Conservation (phyloP, 2,329 filamentous ascomycete species). For the Hymenoscyphus infarciens region DNA sequence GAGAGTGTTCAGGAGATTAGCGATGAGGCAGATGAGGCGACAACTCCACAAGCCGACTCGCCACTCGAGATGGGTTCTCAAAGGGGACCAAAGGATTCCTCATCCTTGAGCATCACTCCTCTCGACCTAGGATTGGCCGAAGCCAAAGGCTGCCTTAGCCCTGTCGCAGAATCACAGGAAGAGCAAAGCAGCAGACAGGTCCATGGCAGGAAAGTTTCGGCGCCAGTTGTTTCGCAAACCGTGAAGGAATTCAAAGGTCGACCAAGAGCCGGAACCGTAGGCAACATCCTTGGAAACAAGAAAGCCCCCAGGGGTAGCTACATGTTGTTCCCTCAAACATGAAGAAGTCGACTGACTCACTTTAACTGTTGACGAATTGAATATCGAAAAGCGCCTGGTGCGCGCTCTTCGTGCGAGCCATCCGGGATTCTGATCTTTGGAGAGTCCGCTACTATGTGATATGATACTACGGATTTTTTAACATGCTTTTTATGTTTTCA, state of each 20-base stretch:
- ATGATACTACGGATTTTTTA: constrained; percentile 22
- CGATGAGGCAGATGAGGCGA: not conserved
- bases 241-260: constrained; percentile 24
- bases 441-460: constrained; percentile 12
- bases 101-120: not conserved
- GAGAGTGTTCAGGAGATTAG: not conserved
- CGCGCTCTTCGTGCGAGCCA: not conserved
- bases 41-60: not conserved
- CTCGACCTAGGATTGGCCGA: not conserved
- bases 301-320: constrained; percentile 30
- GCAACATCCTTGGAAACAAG: constrained; percentile 9
- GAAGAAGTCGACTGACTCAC: constrained; percentile 4
- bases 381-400: not conserved
- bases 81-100: constrained; percentile 7
- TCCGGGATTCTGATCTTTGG: not conserved
- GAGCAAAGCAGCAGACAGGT: constrained; percentile 7
- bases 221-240: constrained; percentile 25
- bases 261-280: constrained; percentile 24
- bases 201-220: constrained; percentile 33
- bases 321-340: constrained; percentile 31
- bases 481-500: not conserved
- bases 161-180: constrained; percentile 27
- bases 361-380: not conserved
- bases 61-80: not conserved
- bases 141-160: constrained; percentile 20